Evolutionary conservation across 257 asterid species (phyloP).

Genomic region (Salvia splendens): DNA sequence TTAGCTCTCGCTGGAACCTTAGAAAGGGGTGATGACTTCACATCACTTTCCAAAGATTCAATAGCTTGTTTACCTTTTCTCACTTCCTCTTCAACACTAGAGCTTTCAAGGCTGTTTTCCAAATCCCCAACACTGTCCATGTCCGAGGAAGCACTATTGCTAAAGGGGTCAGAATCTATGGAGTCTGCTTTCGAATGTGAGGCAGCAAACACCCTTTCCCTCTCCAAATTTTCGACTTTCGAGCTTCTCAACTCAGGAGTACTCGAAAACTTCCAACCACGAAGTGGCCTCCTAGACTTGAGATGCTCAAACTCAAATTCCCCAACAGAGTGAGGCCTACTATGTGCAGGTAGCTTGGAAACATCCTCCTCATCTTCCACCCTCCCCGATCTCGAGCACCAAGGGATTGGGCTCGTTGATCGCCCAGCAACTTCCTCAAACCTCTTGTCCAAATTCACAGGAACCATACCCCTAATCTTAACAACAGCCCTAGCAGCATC

Average conservation of each 20-base stretch:
- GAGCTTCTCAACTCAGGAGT: constrained; percentile 41
- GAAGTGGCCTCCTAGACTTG: constrained; percentile 39
- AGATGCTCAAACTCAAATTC: constrained; percentile 54
- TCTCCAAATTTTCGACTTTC: constrained; percentile 34
- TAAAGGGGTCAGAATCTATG: constrained; percentile 31
- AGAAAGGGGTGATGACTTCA: constrained; percentile 39
- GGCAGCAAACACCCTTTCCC: constrained; percentile 32
- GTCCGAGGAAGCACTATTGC: constrained; percentile 46
- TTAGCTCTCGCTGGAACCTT: constrained; percentile 56
- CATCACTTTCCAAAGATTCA: constrained; percentile 38
- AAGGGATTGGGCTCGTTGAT: constrained; percentile 42
- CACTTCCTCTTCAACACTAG: constrained; percentile 33
- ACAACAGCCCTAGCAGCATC: constrained; percentile 38
- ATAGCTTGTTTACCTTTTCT: constrained; percentile 40
- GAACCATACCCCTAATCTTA: constrained; percentile 51
- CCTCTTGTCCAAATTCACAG: constrained; percentile 60
- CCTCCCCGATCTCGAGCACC: constrained; percentile 56
- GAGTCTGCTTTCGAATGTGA: constrained; percentile 33
- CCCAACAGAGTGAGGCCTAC: constrained; percentile 61
- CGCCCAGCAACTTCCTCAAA: constrained; percentile 55
- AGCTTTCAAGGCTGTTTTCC: constrained; percentile 27
- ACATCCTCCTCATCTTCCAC: constrained; percentile 37
- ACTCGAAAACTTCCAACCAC: constrained; percentile 32
- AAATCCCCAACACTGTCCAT: constrained; percentile 30
- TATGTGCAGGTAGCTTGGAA: constrained; percentile 35